phyloP scores from a whole-genome alignment of 2,329 filamentous ascomycete genomes.

The Penicillium sp. region DNA sequence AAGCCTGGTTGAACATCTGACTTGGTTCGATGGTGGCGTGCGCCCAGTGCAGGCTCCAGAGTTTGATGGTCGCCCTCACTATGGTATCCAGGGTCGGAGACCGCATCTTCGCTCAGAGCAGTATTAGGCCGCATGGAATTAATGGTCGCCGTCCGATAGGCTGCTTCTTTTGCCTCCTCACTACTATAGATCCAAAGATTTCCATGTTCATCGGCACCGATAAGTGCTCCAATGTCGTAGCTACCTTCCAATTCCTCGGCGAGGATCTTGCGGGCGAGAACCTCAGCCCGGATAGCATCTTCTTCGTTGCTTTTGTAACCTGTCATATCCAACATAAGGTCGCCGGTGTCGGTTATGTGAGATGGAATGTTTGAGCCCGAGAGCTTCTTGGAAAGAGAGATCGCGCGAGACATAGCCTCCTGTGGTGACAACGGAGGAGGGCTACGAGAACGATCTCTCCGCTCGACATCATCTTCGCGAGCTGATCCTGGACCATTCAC shows the following conservation, averaged over 20 bases:
- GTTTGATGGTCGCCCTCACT: slow-evolving; percentile 76
- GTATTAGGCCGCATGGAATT: slow-evolving; percentile 55
- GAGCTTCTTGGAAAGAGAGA: slow-evolving; percentile 82
- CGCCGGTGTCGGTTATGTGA: slow-evolving; percentile 86
- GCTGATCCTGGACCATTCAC: slow-evolving; percentile 18
- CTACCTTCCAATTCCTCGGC: slow-evolving; percentile 91
- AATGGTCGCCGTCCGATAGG: slow-evolving; percentile 65
- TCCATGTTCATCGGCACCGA: slow-evolving; percentile 91
- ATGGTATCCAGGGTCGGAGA: slow-evolving; percentile 92
- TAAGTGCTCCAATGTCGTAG: slow-evolving; percentile 93
- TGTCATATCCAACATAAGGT: slow-evolving; percentile 97
- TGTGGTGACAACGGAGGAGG: slow-evolving; percentile 71
- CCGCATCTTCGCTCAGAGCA: slow-evolving; percentile 71
- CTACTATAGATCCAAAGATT: slow-evolving; percentile 99
- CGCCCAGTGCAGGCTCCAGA: slow-evolving; percentile 62
- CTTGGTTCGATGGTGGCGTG: slow-evolving; percentile 61
- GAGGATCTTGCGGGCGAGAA: slow-evolving; percentile 89
- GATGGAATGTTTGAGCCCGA: slow-evolving; percentile 90
- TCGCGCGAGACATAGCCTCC: slow-evolving; percentile 81
- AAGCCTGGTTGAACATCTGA: slow-evolving; percentile 72
- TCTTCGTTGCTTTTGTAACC: slow-evolving; percentile 94
- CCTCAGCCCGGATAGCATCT: slow-evolving; percentile 85
- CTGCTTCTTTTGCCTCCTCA: slow-evolving; percentile 90
- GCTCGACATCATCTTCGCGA: slow-evolving; percentile 21
- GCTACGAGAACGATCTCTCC: slow-evolving; percentile 65